Conservation (phyloP, 306 rosid species). For the Rosa chinensis region DNA sequence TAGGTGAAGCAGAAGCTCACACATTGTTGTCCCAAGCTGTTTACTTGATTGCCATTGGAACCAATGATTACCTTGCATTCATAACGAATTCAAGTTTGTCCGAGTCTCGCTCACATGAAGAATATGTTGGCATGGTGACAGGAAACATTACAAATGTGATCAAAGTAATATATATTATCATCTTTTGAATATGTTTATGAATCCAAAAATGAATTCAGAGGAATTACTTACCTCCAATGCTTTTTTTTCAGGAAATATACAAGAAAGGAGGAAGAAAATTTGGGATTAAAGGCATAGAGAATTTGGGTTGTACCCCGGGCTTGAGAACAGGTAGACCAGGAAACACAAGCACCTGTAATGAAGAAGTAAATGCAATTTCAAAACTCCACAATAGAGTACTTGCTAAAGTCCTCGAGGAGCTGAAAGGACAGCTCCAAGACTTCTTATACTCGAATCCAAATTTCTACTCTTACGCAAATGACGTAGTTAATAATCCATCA, state of each 20-base stretch:
- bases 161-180: slow-evolving; percentile 8
- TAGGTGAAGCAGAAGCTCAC: too few species aligned
- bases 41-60: slow-evolving; percentile 30
- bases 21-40: slow-evolving; percentile 27
- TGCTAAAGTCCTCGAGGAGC: slow-evolving; percentile 15
- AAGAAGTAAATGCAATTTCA: slow-evolving; percentile 21
- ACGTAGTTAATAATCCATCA: slow-evolving; percentile 29
- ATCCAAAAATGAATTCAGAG: background rate
- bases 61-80: background rate
- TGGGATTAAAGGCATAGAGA: slow-evolving; percentile 6
- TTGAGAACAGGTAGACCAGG: slow-evolving; percentile 22
- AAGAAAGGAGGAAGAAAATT: slow-evolving; percentile 47
- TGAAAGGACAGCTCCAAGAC: slow-evolving; percentile 27
- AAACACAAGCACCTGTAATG: slow-evolving; percentile 25
- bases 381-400: slow-evolving; percentile 30
- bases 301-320: slow-evolving; percentile 25
- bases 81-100: background rate
- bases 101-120: slow-evolving; percentile 26
- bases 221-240: background rate
- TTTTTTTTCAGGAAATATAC: slow-evolving; percentile 26
- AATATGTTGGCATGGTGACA: slow-evolving; percentile 31
- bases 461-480: slow-evolving; percentile 4
- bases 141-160: slow-evolving; percentile 37
- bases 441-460: slow-evolving; percentile 33
- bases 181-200: background rate